Base-by-base conservation (phyloP, 192 early-diverging fungal species). In the Dissophora globulifera region DNA sequence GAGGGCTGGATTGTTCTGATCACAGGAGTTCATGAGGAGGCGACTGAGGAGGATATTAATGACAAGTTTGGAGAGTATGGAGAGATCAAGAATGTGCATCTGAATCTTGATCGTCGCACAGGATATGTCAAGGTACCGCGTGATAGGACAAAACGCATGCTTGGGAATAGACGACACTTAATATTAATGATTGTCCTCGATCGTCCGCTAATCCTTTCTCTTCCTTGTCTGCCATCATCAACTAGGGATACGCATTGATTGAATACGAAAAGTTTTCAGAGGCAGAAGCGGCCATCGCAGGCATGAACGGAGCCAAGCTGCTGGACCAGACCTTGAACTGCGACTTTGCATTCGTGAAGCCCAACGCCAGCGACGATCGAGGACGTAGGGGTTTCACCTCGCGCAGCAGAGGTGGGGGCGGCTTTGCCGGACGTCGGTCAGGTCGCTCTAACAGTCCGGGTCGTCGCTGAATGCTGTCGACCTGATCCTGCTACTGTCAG, bases 1-100 rank as follows among this genome's bases (percentile, higher is more conserved):
- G 97, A 98, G 69, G 97, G 97, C 31, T 98, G 97, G 97, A 94
- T 98, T 38, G 78, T 98, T 5, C 75, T 98, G n/a, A 89, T 93
- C 11, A 95, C 94, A 0, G 94, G 93, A 31, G 84, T 98, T 20
- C 95, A 98, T 79, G 95, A 98, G 76, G 97, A 98, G 78, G 90
- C 94, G 11, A 92, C 89, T 25, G 97, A 97, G 63, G 97, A 98
- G 19, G 92, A 93, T 45, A 72, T 98, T 50, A 87, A 78, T 59
- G 93, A 98, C 71, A 85, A 87, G 58, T 97, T 95, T 63, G 85
- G 88, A 23, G 95, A 97, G 47, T 97, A 83, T 83, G 97, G 97
- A n/a, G 87, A 86, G 19, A 88, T 96, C 50, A 94, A 95, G 78
- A 91, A 92, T 76, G 38, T 98, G 47, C 94, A 97, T 53, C 78